These are phyloP conservation scores for Austroboletus novae-zelandiae DNA, from an alignment of 1,284 basidiomycete genomes.

Conservation along the genomic window DNA sequence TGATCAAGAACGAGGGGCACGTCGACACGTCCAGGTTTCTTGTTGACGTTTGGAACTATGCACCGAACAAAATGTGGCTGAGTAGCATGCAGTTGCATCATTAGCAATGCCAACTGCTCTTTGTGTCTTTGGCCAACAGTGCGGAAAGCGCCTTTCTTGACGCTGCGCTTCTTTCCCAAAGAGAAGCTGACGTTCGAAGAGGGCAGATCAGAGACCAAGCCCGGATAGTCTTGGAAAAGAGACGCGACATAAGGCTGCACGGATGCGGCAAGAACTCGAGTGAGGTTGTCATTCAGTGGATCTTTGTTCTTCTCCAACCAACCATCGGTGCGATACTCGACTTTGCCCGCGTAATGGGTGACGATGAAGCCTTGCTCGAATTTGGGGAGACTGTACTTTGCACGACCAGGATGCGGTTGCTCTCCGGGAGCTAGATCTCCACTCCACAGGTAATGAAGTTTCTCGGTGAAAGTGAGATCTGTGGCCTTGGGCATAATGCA, in stretches of 20 bases:
- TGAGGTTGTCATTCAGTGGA: slow-evolving; percentile 95
- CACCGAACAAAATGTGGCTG: slow-evolving; percentile 99
- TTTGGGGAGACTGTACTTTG: slow-evolving; percentile 85
- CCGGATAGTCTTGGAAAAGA: slow-evolving; percentile 86
- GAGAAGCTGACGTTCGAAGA: slow-evolving; percentile 40
- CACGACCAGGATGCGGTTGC: slow-evolving; percentile 66
- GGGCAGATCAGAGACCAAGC: slow-evolving; percentile 30
- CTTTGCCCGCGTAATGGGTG: slow-evolving; percentile 95
- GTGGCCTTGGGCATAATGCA: slow-evolving; percentile 99
- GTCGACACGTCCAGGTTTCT: slow-evolving; percentile 91
- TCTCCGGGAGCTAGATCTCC: slow-evolving; percentile 47
- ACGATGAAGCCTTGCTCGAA: slow-evolving; percentile 96
- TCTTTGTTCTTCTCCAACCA: slow-evolving; percentile 99
- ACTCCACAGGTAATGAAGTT: slow-evolving; percentile 77
- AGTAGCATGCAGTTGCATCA: slow-evolving; percentile 89
- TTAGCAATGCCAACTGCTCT: slow-evolving; percentile 91
- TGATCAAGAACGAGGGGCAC: slow-evolving; percentile 96
- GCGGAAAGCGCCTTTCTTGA: slow-evolving; percentile 96
- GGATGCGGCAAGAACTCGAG: slow-evolving; percentile 84
- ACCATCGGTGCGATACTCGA: slow-evolving; percentile 94
- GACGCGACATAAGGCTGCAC: slow-evolving; percentile 79
- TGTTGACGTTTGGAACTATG: slow-evolving; percentile 93
- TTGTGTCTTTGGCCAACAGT: slow-evolving; percentile 96
- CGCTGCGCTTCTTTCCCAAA: slow-evolving; percentile 70
- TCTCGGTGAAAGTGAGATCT: slow-evolving; percentile 93